A percentile compares a stretch with the other conserved stretches of the same genome.
phyloP scores from a whole-genome alignment of 257 asterid species.

The Jacaranda mimosifolia region DNA sequence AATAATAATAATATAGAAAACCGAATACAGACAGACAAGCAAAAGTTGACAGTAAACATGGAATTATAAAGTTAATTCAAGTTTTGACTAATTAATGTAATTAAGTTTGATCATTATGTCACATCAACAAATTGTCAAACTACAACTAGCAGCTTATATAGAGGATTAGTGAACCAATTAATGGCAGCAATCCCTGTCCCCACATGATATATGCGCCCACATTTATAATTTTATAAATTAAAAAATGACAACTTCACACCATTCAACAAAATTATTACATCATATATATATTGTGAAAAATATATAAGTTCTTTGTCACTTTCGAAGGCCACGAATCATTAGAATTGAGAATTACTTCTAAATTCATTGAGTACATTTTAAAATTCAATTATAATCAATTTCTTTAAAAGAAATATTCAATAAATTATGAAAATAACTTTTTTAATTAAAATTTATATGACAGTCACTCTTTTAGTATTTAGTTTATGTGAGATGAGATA shows the following conservation, averaged over 20 bases:
- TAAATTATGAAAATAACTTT: too few relatives aligned
- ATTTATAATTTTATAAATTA: not conserved
- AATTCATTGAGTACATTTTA: too few relatives aligned
- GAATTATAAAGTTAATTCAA: not conserved
- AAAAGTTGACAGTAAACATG: constrained; percentile 2
- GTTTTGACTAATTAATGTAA: constrained; percentile 28
- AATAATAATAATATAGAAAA: too few relatives aligned
- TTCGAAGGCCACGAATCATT: too few relatives aligned
- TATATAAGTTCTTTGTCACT: too few relatives aligned
- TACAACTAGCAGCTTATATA: not conserved
- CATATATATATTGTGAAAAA: not conserved
- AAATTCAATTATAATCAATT: too few relatives aligned
- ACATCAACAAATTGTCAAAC: constrained; percentile 22
- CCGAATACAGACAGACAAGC: not conserved
- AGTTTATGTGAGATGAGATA: not conserved
- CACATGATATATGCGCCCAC: not conserved
- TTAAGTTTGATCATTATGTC: constrained; percentile 26
- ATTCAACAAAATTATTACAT: not conserved
- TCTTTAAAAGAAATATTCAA: too few relatives aligned
- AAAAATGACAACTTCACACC: not conserved
- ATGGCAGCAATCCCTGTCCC: constrained; percentile 3
- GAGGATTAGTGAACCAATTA: constrained; percentile 14
- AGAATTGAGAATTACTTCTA: too few relatives aligned
- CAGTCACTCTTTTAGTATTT: too few relatives aligned
- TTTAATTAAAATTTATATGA: too few relatives aligned